Evolutionary conservation across 345 rosid species (phyloP).

Genomic region (Physaria fendleri): DNA sequence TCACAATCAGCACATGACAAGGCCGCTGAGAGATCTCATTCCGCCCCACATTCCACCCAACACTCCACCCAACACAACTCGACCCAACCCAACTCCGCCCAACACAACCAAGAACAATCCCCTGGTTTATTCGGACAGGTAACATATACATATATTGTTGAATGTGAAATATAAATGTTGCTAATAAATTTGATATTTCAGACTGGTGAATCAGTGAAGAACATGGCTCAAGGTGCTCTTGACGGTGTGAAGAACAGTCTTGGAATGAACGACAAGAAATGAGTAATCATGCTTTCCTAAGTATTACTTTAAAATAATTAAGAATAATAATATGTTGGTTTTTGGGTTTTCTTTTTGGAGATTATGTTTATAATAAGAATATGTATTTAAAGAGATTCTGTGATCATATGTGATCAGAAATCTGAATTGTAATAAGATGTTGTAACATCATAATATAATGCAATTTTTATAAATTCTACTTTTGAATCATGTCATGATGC

Average conservation of each 20-base stretch:
- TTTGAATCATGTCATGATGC: neutral
- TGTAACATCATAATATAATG: too few relatives aligned
- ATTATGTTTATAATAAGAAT: slow-evolving; percentile 20
- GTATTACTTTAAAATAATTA: slow-evolving; percentile 1
- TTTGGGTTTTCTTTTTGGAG: neutral
- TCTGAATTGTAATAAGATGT: neutral
- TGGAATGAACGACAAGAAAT: slow-evolving; percentile 34
- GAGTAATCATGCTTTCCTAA: neutral
- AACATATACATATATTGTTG: neutral
- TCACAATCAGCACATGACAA: slow-evolving; percentile 20
- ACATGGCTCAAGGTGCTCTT: slow-evolving; percentile 42
- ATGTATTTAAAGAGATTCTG: neutral
- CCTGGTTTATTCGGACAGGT: slow-evolving; percentile 28
- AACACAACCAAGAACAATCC: slow-evolving; percentile 25
- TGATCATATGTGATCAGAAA: slow-evolving; percentile 3
- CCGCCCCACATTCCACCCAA: slow-evolving; percentile 14
- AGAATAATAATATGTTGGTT: neutral
- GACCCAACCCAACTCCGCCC: neutral
- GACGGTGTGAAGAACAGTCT: slow-evolving; percentile 34
- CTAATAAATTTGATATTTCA: neutral
- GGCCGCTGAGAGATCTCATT: slow-evolving; percentile 9
- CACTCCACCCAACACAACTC: too few relatives aligned
- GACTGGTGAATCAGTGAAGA: slow-evolving; percentile 41
- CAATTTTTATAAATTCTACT: too few relatives aligned
- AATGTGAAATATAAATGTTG: neutral